Conservation (phyloP, 768 basidiomycete species). For the Cyathus striatus region DNA sequence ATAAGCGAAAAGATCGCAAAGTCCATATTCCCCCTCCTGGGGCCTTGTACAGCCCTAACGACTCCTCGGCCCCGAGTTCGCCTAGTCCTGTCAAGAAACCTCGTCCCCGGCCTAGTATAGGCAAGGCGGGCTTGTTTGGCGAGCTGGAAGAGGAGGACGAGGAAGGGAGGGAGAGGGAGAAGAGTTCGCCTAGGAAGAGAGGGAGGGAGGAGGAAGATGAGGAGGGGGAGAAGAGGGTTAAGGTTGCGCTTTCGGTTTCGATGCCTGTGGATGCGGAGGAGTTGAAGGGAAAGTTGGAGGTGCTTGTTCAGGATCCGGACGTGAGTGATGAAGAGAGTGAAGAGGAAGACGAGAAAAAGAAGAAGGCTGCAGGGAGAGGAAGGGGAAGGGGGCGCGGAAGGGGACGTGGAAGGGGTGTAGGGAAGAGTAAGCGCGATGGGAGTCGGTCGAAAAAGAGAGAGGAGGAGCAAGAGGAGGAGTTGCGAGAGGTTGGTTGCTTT, state of each 20-base stretch:
- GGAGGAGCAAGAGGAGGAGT: neutral
- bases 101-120: no score
- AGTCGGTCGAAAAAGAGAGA: neutral
- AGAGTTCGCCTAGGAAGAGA: neutral
- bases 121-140: no score
- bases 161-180: neutral
- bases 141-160: no score
- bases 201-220: neutral
- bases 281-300: neutral
- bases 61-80: neutral
- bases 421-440: neutral
- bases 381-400: neutral
- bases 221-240: neutral
- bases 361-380: neutral
- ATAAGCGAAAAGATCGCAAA: neutral
- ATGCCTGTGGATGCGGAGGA: conserved; percentile 1
- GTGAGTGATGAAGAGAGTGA: neutral
- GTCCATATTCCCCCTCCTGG: neutral
- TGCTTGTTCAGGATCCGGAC: neutral
- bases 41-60: neutral
- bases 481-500: neutral
- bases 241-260: no score
- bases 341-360: neutral
- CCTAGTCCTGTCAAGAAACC: neutral
- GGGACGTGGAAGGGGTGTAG: no score